These are phyloP conservation scores for Lactarius quietus DNA, from an alignment of 768 basidiomycete species.

Conservation along the genomic window DNA sequence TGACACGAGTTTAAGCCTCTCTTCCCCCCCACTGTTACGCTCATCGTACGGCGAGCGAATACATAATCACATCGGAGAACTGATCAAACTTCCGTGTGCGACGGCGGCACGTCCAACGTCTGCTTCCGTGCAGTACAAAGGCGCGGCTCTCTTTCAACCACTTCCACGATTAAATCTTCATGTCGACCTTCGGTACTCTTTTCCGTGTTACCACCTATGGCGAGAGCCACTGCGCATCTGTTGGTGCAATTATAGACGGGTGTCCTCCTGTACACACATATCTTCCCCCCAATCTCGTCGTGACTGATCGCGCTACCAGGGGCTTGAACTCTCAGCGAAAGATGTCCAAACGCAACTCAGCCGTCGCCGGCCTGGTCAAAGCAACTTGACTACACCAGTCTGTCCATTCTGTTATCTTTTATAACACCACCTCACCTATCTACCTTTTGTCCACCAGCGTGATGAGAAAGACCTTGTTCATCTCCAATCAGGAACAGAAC, in stretches of 20 bases:
- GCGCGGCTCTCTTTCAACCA: not conserved
- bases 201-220: slow-evolving; percentile 98
- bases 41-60: not conserved
- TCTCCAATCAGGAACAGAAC: slow-evolving; percentile 90
- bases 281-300: not conserved
- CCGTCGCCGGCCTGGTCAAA: slow-evolving; percentile 91
- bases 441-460: slow-evolving; percentile 49
- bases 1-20: not conserved
- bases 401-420: slow-evolving; percentile 32
- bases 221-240: slow-evolving; percentile 95
- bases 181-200: slow-evolving; percentile 91
- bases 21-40: not conserved
- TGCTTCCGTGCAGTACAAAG: slow-evolving; percentile 1
- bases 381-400: slow-evolving; percentile 93
- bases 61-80: slow-evolving; percentile 16
- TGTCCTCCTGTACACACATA: slow-evolving; percentile 77
- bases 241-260: slow-evolving; percentile 96
- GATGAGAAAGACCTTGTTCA: slow-evolving; percentile 95
- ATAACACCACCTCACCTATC: not conserved
- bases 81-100: slow-evolving; percentile 9
- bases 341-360: slow-evolving; percentile 93
- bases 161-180: slow-evolving; percentile 33
- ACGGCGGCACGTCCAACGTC: slow-evolving; percentile 5
- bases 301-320: slow-evolving; percentile 44
- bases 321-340: slow-evolving; percentile 68